A percentile compares a stretch with the other conserved stretches of the same genome.
Evolutionary conservation across 495 filamentous ascomycete genomes (phyloP).

Genomic region (Neurospora sp.): DNA sequence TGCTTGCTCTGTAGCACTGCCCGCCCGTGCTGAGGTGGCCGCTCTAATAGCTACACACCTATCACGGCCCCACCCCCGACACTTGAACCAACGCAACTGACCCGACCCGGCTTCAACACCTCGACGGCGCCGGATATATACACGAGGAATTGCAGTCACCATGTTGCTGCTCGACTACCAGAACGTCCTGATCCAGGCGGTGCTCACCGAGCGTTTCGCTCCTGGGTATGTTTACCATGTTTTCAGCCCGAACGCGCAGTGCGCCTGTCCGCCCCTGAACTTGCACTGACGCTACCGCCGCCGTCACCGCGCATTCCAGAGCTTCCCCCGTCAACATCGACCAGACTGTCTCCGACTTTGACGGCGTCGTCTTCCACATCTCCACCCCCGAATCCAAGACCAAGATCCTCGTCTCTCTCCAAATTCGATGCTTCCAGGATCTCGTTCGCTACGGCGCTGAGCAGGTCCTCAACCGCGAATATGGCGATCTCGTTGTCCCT

Average conservation of each 20-base stretch:
- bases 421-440: conserved; percentile 89
- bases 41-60: not conserved
- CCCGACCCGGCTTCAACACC: not conserved
- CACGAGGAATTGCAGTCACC: conserved; percentile 18
- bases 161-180: conserved; percentile 99
- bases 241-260: not conserved
- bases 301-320: conserved; percentile 35
- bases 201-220: conserved; percentile 86
- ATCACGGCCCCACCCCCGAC: not conserved
- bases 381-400: conserved; percentile 89
- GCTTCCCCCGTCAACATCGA: conserved; percentile 79
- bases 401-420: conserved; percentile 84
- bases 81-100: conserved; percentile 2
- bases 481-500: conserved; percentile 77
- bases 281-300: conserved; percentile 4
- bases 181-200: conserved; percentile 91
- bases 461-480: conserved; percentile 83
- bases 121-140: not conserved
- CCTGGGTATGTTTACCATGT: conserved; percentile 49
- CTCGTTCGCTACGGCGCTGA: conserved; percentile 87
- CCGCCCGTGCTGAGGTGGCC: not conserved
- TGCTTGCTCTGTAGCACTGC: not conserved
- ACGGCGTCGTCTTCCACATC: conserved; percentile 94
- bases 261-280: conserved; percentile 1
- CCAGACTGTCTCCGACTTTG: conserved; percentile 96